phyloP scores from a whole-genome alignment of 108 stramenopile genomes.

The Cyclotella sp. region DNA sequence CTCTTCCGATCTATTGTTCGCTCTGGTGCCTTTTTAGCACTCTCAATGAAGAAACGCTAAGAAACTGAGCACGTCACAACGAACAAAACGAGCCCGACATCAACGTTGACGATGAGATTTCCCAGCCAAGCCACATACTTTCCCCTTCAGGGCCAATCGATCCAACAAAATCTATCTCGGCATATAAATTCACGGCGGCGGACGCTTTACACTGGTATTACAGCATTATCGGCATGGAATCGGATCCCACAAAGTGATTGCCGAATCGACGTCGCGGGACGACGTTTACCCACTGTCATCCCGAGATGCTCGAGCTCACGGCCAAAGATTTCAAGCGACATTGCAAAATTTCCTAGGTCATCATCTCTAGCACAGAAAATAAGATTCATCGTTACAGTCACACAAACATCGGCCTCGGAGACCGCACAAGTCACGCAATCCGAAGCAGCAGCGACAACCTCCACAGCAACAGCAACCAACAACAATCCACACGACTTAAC shows the following conservation, averaged over 20 bases:
- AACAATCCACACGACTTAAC: conserved; percentile 18
- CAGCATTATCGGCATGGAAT: not conserved
- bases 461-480: conserved; percentile 5
- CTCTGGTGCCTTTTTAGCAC: too few species aligned
- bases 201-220: not conserved
- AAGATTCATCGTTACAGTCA: conserved; percentile 31
- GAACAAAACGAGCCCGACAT: too few species aligned
- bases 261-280: too few species aligned
- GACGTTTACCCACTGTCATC: not conserved
- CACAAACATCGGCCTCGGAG: conserved; percentile 15
- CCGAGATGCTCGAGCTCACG: not conserved
- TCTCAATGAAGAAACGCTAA: too few species aligned
- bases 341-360: not conserved
- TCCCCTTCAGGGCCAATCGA: not conserved
- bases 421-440: not conserved
- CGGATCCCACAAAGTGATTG: not conserved
- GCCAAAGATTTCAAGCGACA: not conserved
- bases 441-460: conserved; percentile 3
- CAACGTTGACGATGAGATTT: not conserved
- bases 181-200: not conserved
- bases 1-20: too few species aligned
- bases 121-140: not conserved
- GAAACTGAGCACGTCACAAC: too few species aligned
- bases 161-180: not conserved
- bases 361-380: not conserved